A percentile compares a stretch with the other conserved stretches of the same genome.
phyloP scores from a whole-genome alignment of 1,284 basidiomycete genomes.

The Gomphus bonarii region DNA sequence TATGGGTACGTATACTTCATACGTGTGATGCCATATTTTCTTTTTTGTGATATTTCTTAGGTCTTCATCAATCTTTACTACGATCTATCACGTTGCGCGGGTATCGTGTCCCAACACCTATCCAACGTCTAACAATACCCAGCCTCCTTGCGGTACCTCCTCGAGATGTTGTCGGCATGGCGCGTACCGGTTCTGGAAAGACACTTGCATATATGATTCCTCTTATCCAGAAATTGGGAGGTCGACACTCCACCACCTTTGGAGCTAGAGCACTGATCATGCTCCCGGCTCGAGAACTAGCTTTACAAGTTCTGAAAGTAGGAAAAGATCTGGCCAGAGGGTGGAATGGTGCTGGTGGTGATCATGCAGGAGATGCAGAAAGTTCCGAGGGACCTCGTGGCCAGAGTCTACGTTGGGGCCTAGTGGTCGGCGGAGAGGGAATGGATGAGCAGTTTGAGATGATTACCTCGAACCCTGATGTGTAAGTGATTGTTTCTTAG shows the following conservation, averaged over 20 bases:
- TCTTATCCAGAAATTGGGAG: slow-evolving; percentile 79
- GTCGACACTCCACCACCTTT: slow-evolving; percentile 69
- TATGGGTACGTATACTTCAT: slow-evolving; percentile 53
- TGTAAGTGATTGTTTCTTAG: slow-evolving; percentile 45
- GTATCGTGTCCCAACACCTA: slow-evolving; percentile 92
- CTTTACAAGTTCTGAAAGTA: slow-evolving; percentile 88
- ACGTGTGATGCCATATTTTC: slow-evolving; percentile 1
- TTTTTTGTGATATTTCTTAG: slow-evolving; percentile 28
- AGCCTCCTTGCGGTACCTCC: slow-evolving; percentile 78
- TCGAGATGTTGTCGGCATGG: slow-evolving; percentile 96
- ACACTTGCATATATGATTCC: slow-evolving; percentile 96
- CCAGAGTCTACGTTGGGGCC: slow-evolving; percentile 79
- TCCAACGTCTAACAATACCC: slow-evolving; percentile 88
- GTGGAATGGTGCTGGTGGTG: slow-evolving; percentile 46
- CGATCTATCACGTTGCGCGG: slow-evolving; percentile 87
- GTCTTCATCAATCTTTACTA: slow-evolving; percentile 75
- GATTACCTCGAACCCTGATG: slow-evolving; percentile 89
- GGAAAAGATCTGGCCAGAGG: slow-evolving; percentile 89
- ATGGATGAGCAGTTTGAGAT: slow-evolving; percentile 96
- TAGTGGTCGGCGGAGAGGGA: slow-evolving; percentile 93
- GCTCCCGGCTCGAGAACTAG: slow-evolving; percentile 89
- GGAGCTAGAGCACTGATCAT: slow-evolving; percentile 86
- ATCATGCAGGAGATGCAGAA: slow-evolving; percentile 58
- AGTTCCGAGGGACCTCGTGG: slow-evolving; percentile 40
- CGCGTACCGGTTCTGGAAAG: slow-evolving; percentile 96